phyloP scores from a whole-genome alignment of 805 yeast species.

The Ogataea paradorogensis region DNA sequence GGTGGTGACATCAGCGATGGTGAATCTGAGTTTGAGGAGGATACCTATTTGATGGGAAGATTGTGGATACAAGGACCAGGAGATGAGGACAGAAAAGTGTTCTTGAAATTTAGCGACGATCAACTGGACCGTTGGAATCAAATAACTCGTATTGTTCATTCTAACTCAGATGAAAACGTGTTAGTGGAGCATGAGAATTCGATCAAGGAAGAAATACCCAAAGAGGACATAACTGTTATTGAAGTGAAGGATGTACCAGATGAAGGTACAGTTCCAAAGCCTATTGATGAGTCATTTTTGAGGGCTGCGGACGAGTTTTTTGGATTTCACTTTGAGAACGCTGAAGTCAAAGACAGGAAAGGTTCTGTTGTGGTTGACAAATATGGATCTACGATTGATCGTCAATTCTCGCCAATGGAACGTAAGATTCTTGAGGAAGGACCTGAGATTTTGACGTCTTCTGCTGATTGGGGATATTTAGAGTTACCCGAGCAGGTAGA shows the following conservation, averaged over 20 bases:
- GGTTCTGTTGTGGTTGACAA: conserved; percentile 33
- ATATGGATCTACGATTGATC: conserved; percentile 35
- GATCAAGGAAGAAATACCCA: too few species aligned
- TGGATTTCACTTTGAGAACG: conserved; percentile 32
- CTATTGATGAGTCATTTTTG: conserved; percentile 11
- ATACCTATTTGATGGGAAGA: conserved; percentile 43
- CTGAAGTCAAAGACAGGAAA: conserved; percentile 21
- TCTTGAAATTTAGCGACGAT: conserved; percentile 34
- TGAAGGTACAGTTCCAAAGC: too few species aligned
- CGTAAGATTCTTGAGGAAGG: conserved; percentile 68
- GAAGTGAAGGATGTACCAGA: conserved; percentile 4
- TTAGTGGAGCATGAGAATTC: background rate
- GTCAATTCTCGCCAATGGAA: conserved; percentile 38
- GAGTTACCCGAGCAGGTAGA: conserved; percentile 61
- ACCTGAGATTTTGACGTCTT: conserved; percentile 50
- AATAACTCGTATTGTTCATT: conserved; percentile 1
- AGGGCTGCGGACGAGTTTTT: conserved; percentile 31
- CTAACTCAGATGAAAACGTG: background rate
- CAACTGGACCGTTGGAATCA: conserved; percentile 35
- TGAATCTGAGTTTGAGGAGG: conserved; percentile 47
- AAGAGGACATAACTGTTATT: background rate
- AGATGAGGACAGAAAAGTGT: conserved; percentile 38
- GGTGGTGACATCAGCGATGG: conserved; percentile 38
- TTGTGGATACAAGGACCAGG: conserved; percentile 80
- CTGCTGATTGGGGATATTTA: conserved; percentile 66